phyloP scores from a whole-genome alignment of 495 filamentous ascomycete genomes.

The Penicillium crystallinum region DNA sequence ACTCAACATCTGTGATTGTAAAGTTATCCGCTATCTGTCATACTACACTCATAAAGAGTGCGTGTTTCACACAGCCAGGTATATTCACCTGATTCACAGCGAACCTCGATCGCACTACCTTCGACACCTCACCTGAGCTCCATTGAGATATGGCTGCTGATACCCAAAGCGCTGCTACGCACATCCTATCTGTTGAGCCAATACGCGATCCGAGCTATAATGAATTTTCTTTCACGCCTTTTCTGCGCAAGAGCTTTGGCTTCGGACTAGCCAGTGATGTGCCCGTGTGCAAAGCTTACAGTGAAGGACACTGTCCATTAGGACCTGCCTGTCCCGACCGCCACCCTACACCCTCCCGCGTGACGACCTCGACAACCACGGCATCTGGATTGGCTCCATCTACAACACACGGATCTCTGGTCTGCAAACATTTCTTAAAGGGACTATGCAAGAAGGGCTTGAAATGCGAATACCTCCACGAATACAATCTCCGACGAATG shows the following conservation, averaged over 20 bases:
- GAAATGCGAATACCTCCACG: conserved; percentile 92
- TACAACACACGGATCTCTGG: conserved; percentile 57
- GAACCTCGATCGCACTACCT: not conserved
- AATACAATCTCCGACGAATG: conserved; percentile 97
- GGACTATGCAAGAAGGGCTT: conserved; percentile 96
- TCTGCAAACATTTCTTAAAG: conserved; percentile 98
- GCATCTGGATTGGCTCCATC: conserved; percentile 49
- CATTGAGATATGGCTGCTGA: conserved; percentile 35
- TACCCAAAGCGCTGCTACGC: conserved; percentile 28
- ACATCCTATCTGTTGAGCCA: conserved; percentile 34
- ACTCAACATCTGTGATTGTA: no score
- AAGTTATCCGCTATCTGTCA: no score
- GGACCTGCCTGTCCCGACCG: conserved; percentile 69
- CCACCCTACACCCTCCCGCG: conserved; percentile 46
- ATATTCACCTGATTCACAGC: not conserved
- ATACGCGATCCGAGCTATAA: conserved; percentile 53
- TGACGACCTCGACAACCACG: conserved; percentile 47
- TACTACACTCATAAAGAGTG: not conserved
- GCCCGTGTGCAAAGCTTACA: conserved; percentile 75
- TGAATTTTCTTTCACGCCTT: conserved; percentile 67
- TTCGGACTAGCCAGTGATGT: conserved; percentile 71
- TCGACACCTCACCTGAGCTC: not conserved
- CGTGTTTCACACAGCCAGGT: not conserved
- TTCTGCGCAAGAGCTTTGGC: conserved; percentile 68
- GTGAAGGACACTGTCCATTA: conserved; percentile 72